phyloP scores from a whole-genome alignment of 805 yeast species.

The Komagataella phaffii region DNA sequence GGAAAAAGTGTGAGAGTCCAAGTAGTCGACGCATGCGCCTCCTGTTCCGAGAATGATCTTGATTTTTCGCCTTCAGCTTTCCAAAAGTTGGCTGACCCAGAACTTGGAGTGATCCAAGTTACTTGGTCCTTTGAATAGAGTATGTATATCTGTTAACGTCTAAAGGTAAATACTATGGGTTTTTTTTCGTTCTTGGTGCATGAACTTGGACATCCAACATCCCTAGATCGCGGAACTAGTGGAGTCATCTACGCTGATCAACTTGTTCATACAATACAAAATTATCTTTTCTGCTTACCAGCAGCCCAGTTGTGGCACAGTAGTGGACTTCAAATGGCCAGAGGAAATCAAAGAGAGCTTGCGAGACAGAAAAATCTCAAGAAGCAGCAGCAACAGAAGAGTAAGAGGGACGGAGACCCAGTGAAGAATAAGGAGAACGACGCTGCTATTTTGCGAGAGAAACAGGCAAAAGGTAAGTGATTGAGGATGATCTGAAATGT shows the following conservation, averaged over 20 bases:
- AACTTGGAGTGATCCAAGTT: slow-evolving; percentile 30
- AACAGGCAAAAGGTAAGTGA: slow-evolving; percentile 69
- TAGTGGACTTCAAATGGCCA: slow-evolving; percentile 45
- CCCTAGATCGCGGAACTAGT: background rate
- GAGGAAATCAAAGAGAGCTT: slow-evolving; percentile 94
- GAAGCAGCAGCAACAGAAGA: slow-evolving; percentile 55
- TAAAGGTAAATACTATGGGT: background rate
- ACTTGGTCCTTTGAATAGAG: slow-evolving; percentile 27
- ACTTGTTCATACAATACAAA: background rate
- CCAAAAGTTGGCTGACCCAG: slow-evolving; percentile 26
- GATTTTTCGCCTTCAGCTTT: slow-evolving; percentile 47
- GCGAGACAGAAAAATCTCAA: slow-evolving; percentile 83
- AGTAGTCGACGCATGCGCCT: slow-evolving; percentile 41
- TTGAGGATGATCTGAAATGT: slow-evolving; percentile 6
- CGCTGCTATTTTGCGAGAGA: slow-evolving; percentile 81
- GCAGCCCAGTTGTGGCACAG: background rate
- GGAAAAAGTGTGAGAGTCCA: slow-evolving; percentile 37
- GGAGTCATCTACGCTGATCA: background rate
- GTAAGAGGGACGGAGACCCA: slow-evolving; percentile 78
- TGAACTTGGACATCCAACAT: background rate
- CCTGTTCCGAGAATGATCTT: slow-evolving; percentile 29
- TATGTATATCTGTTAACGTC: background rate
- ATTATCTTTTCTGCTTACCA: background rate
- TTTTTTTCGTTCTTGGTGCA: background rate
- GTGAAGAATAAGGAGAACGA: slow-evolving; percentile 75